A percentile compares a stretch with the other conserved stretches of the same genome.
Conservation (phyloP, 2,329 filamentous ascomycete species). For the Dothistroma septosporum region DNA sequence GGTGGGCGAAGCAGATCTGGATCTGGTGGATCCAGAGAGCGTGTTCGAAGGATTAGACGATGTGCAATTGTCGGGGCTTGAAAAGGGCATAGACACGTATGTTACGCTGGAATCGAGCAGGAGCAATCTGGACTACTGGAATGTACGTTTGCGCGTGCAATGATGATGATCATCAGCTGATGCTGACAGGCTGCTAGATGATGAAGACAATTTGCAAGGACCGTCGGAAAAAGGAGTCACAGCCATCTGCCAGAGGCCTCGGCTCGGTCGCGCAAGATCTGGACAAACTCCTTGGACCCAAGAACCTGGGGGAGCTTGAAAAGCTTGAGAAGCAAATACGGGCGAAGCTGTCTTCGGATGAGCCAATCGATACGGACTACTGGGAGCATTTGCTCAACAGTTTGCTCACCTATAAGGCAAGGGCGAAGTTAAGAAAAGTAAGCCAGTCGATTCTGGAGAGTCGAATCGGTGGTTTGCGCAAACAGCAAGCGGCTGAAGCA, state of each 20-base stretch:
- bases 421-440: conserved; percentile 74
- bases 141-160: conserved; percentile 40
- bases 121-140: conserved; percentile 85
- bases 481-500: conserved; percentile 66
- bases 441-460: conserved; percentile 70
- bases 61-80: conserved; percentile 67
- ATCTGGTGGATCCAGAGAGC: conserved; percentile 73
- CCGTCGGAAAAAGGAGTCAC: conserved; percentile 58
- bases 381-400: conserved; percentile 90
- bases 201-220: conserved; percentile 81
- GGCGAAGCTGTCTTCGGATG: conserved; percentile 78
- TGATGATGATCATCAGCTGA: conserved; percentile 11
- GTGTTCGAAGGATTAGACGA: conserved; percentile 70
- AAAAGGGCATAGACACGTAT: conserved; percentile 77
- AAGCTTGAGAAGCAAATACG: conserved; percentile 81
- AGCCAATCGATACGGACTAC: conserved; percentile 93
- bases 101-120: conserved; percentile 72
- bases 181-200: conserved; percentile 49
- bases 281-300: conserved; percentile 78
- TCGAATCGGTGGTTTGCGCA: conserved; percentile 62
- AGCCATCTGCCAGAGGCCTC: conserved; percentile 65
- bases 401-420: conserved; percentile 85
- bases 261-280: conserved; percentile 82
- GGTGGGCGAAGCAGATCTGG: conserved; percentile 65
- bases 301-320: conserved; percentile 81